Conservation (phyloP, 331 rosid genomes). For the Ulmus americana region DNA sequence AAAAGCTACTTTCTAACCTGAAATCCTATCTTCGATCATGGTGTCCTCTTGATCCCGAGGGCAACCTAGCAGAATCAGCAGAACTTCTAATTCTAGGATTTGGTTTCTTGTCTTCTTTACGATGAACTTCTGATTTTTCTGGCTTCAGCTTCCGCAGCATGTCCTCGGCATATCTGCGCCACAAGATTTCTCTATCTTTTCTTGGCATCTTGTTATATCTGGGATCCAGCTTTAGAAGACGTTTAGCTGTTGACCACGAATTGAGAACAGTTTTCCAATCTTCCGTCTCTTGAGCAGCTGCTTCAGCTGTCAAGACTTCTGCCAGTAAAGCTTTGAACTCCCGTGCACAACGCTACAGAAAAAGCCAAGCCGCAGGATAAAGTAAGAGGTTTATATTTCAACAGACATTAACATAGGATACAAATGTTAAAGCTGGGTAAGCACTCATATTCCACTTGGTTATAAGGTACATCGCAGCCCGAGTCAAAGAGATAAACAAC, state of each 20-base stretch:
- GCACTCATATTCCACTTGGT: no score
- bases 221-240: constrained; percentile 57
- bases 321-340: constrained; percentile 68
- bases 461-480: no score
- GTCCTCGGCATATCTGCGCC: constrained; percentile 71
- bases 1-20: neutral
- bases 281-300: constrained; percentile 51
- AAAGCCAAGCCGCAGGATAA: constrained; percentile 23
- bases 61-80: constrained; percentile 38
- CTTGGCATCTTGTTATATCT: constrained; percentile 71
- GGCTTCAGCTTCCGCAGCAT: constrained; percentile 58
- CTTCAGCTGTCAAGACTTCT: constrained; percentile 63
- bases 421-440: no score
- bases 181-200: constrained; percentile 73
- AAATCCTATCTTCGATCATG: constrained; percentile 42
- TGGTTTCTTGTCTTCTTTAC: constrained; percentile 50
- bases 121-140: constrained; percentile 46
- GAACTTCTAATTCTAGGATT: constrained; percentile 48
- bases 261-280: constrained; percentile 74
- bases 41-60: constrained; percentile 43
- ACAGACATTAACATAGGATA: no score
- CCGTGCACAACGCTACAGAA: constrained; percentile 60
- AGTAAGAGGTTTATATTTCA: neutral
- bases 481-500: no score
- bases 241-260: constrained; percentile 91